Evolutionary conservation across 345 rosid genomes (phyloP).

Genomic region (Eucalyptus pumila): DNA sequence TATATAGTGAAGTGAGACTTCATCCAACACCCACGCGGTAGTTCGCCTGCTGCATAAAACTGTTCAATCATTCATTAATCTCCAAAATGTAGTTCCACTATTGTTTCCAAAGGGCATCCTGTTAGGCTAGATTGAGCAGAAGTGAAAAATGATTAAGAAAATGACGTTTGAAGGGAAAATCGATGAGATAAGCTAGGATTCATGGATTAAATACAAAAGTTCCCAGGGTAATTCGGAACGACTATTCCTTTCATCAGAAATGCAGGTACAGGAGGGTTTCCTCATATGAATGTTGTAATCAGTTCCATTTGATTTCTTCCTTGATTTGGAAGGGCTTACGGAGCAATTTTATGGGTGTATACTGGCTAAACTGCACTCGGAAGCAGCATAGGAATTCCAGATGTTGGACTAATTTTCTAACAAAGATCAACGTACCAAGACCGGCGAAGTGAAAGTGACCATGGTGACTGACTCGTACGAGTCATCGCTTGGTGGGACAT

Average conservation of each 20-base stretch:
- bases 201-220: background rate
- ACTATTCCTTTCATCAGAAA: background rate
- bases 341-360: background rate
- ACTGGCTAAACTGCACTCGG: background rate
- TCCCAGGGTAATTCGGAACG: background rate
- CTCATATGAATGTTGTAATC: background rate
- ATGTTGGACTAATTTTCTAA: background rate
- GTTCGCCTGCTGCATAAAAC: background rate
- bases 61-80: background rate
- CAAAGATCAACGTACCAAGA: background rate
- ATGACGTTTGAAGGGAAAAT: background rate
- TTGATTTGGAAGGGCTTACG: background rate
- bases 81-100: background rate
- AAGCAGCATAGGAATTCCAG: background rate
- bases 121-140: background rate
- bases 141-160: background rate
- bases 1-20: background rate
- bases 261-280: background rate
- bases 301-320: background rate
- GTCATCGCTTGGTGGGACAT: background rate
- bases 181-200: too few species aligned
- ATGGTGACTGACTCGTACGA: background rate
- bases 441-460: background rate
- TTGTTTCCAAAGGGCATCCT: background rate
- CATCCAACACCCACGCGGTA: background rate